Conservation (phyloP, 495 filamentous ascomycete species). For the Penicillium bialowiezense region DNA sequence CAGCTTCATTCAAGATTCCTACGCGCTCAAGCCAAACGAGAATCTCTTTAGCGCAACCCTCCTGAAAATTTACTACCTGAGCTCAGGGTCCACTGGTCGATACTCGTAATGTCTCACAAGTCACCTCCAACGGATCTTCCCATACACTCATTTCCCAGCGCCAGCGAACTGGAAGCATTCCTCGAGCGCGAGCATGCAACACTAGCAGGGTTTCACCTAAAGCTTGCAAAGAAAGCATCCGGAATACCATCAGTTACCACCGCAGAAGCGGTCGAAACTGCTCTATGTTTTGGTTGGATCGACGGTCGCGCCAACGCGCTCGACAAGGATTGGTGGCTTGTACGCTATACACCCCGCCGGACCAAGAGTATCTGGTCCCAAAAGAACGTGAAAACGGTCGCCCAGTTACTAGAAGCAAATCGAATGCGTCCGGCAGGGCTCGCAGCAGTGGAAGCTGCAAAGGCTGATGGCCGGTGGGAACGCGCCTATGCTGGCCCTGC, state of each 20-base stretch:
- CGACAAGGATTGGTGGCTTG: constrained; percentile 41
- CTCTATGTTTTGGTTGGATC: constrained; percentile 60
- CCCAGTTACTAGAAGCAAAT: constrained; percentile 35
- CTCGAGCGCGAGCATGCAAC: constrained; percentile 35
- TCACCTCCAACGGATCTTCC: constrained; percentile 30
- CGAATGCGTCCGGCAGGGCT: constrained; percentile 47
- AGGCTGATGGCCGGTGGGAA: constrained; percentile 54
- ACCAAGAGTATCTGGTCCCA: constrained; percentile 53
- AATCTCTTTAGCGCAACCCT: too few relatives aligned
- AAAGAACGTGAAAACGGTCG: constrained; percentile 46
- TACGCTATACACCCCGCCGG: constrained; percentile 54
- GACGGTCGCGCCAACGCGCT: constrained; percentile 49
- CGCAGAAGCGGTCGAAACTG: constrained; percentile 51
- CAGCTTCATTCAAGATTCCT: too few relatives aligned
- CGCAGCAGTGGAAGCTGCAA: constrained; percentile 49
- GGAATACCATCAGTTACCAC: constrained; percentile 44
- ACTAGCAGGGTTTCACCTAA: constrained; percentile 48
- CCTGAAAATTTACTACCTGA: too few relatives aligned
- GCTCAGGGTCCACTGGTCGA: too few relatives aligned
- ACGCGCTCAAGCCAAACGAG: too few relatives aligned
- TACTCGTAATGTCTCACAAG: constrained; percentile 10
- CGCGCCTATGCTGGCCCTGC: constrained; percentile 49
- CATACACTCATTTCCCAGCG: constrained; percentile 33
- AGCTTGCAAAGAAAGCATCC: constrained; percentile 51
- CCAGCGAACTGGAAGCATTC: constrained; percentile 41